Evolutionary conservation across 345 rosid species (phyloP).

Genomic region (Syzygium aromaticum): DNA sequence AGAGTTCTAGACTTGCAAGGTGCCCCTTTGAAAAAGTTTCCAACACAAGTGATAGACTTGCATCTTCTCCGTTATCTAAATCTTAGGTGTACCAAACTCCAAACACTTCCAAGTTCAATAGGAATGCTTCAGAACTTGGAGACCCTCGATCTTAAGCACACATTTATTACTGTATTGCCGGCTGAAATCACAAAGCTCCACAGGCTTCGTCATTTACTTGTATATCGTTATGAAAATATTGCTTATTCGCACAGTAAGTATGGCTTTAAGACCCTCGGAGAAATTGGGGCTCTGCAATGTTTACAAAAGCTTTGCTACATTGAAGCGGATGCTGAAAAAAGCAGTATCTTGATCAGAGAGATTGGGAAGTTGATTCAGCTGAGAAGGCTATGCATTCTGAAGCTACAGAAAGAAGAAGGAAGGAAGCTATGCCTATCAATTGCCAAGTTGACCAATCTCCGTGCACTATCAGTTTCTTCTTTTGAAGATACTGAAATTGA

Average conservation of each 20-base stretch:
- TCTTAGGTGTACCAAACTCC: slow-evolving; percentile 8
- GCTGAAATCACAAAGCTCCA: slow-evolving; percentile 10
- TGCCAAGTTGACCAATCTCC: slow-evolving; percentile 5
- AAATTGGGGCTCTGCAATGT: slow-evolving; percentile 6
- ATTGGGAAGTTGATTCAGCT: slow-evolving; percentile 13
- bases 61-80: slow-evolving; percentile 11
- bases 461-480: slow-evolving; percentile 4
- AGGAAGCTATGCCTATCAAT: slow-evolving; percentile 7
- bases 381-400: slow-evolving; percentile 12
- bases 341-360: background rate
- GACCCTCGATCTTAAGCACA: slow-evolving; percentile 18
- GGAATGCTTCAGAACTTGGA: slow-evolving; percentile 20
- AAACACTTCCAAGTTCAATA: slow-evolving; percentile 11
- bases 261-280: slow-evolving; percentile 7
- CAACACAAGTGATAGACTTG: slow-evolving; percentile 4
- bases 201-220: slow-evolving; percentile 12
- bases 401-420: slow-evolving; percentile 11
- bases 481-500: slow-evolving; percentile 10
- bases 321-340: slow-evolving; percentile 2
- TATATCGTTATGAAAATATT: slow-evolving; percentile 3
- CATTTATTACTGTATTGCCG: slow-evolving; percentile 10
- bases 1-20: slow-evolving; percentile 13
- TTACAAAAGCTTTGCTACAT: slow-evolving; percentile 17
- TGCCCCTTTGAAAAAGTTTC: slow-evolving; percentile 11
- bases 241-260: slow-evolving; percentile 5